Base-by-base conservation (phyloP, 352 stramenopile genomes). In the Globisporangium paroecandrum region DNA sequence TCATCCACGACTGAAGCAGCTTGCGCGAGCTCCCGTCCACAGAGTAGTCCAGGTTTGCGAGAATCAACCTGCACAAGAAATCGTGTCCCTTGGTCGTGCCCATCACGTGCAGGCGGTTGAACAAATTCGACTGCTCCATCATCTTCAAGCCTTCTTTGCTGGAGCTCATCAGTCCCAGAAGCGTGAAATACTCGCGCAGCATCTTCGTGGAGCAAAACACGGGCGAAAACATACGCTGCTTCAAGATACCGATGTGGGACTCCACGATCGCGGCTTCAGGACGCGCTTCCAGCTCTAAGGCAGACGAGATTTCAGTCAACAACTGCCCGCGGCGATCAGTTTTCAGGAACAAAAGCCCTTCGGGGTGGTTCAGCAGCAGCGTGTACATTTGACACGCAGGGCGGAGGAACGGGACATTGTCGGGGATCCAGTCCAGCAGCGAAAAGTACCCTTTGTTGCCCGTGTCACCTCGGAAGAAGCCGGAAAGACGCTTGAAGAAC, bases 51-150 rank as follows among this genome's bases (percentile, higher is more conserved):
- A 96, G 65, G 65, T 96, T 96, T 9, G 87, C 87, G 29, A 96
- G 77, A 65, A 96, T 96, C 20, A 96, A 70, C 2, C 89, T 84
- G 60, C 89, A 95, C n/a, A 96, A 60, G 57, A 96, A 96, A 62
- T 96, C 87, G 68, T 96, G 89, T 34, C 89, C 89, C 70, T 94
- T 94, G 10, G 82, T 90, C 8, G 83, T 94, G 12, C 89, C 89
- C 85, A 96, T 93, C 15, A 94, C 87, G 46, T 94, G 91, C 15
- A 96, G 69, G 2, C 87, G 76, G 65, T 92, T 82, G 67, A 96
- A 96, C n/a, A 96, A 65, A n/a, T 94, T 94, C 4, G 86, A 94
- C 69, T 95, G 86, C 67, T 95, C 84, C 89, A 96, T 95, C 87
- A 96, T 95, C 65, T 95, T 95, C 29, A 96, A 69, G 0, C 89